Evolutionary conservation across 352 stramenopile genomes (phyloP).

Genomic region (Phytophthora quininea): DNA sequence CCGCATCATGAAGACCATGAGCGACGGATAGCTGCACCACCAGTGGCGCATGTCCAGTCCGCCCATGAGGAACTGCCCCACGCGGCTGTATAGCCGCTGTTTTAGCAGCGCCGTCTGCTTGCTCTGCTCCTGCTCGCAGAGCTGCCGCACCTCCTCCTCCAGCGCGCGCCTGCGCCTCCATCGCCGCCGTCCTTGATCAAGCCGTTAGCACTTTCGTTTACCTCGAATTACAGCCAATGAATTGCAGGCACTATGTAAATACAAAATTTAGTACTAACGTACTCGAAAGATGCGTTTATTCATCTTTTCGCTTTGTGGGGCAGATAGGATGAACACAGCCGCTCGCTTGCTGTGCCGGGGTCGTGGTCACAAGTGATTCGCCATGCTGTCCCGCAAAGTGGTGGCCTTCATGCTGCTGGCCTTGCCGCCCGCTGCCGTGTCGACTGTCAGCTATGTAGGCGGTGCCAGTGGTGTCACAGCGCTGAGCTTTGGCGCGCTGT

Average conservation of each 20-base stretch:
- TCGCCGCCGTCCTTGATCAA: conserved; percentile 20
- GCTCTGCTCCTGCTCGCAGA: conserved; percentile 42
- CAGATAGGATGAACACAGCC: not conserved
- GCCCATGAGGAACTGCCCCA: conserved; percentile 81
- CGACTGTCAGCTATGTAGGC: conserved; percentile 29
- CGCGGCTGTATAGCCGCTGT: conserved; percentile 75
- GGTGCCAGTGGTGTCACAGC: conserved; percentile 27
- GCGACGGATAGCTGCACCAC: conserved; percentile 79
- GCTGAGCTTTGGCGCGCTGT: conserved; percentile 44
- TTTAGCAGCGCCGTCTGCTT: conserved; percentile 52
- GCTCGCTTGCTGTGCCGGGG: conserved; percentile 1
- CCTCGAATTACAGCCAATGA: conserved; percentile 23
- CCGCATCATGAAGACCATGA: conserved; percentile 91
- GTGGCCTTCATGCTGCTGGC: conserved; percentile 58
- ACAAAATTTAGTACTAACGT: not conserved
- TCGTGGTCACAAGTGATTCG: conserved; percentile 8
- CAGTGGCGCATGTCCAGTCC: conserved; percentile 68
- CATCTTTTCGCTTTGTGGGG: not conserved
- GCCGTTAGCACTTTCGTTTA: too few relatives aligned
- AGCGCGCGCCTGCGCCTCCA: conserved; percentile 46
- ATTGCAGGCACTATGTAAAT: not conserved
- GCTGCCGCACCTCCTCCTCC: conserved; percentile 41
- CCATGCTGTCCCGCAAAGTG: conserved; percentile 44
- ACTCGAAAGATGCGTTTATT: conserved; percentile 15
- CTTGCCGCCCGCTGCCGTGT: conserved; percentile 44